A percentile compares a stretch with the other conserved stretches of the same genome.
Conservation (phyloP, 2,329 filamentous ascomycete genomes). For the Fusarium irregulare region DNA sequence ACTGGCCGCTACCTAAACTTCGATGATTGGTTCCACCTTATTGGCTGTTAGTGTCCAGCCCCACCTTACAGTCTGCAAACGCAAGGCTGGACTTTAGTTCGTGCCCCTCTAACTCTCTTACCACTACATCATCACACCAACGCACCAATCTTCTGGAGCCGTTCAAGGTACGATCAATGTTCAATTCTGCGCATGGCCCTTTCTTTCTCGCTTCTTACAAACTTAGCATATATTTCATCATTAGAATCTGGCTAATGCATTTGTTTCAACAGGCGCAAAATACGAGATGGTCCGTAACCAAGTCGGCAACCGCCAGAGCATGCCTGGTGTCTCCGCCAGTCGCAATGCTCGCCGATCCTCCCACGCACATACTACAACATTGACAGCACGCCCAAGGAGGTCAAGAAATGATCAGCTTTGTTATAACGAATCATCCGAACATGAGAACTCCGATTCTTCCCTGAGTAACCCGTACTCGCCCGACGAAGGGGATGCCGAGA, state of each 20-base stretch:
- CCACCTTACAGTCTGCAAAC: constrained; percentile 16
- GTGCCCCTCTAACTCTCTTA: constrained; percentile 44
- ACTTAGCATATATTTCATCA: fast-evolving
- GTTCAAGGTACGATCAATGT: constrained; percentile 30
- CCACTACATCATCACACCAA: constrained; percentile 34
- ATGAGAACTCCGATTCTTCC: constrained; percentile 26
- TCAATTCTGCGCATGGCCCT: background rate
- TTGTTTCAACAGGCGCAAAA: constrained; percentile 2
- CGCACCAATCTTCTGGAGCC: constrained; percentile 2
- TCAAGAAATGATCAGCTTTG: constrained; percentile 20
- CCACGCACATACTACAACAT: constrained; percentile 11
- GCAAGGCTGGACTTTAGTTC: constrained; percentile 37
- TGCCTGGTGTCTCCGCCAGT: constrained; percentile 22
- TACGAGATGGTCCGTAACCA: constrained; percentile 47
- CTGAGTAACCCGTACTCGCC: constrained; percentile 9
- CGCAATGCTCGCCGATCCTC: constrained; percentile 42
- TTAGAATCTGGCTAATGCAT: constrained; percentile 14
- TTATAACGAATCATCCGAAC: constrained; percentile 23
- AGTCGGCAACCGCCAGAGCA: constrained; percentile 35
- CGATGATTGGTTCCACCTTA: constrained; percentile 8
- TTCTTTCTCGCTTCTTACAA: background rate
- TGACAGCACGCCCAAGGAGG: constrained; percentile 31
- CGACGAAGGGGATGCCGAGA: constrained; percentile 26
- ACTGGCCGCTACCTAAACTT: background rate
- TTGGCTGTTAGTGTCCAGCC: background rate